Base-by-base conservation (phyloP, 306 rosid species). In the Medicago arabica region DNA sequence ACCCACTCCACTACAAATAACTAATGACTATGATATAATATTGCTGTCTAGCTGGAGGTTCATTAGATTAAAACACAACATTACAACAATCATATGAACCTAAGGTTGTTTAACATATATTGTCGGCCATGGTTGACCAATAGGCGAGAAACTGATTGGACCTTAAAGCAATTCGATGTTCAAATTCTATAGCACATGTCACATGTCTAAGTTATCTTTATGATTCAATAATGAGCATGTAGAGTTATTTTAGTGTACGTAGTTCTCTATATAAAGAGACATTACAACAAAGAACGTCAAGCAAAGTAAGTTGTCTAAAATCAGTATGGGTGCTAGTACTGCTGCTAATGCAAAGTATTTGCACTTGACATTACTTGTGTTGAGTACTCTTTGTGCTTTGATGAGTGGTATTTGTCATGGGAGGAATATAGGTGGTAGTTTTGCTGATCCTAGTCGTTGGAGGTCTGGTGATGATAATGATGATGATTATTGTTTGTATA, bases 71-170 rank as follows among this genome's bases (percentile, higher is more conserved):
- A 77, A 77, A 57, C n/a, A 41, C 66, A 73, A 44, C 61, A 69
- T 72, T 16, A 38, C 65, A 60, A 36, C 62, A 83, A 74, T 69
- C 41, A 70, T 60, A 73, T 8, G 69, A 54, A 66, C 44, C 54
- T 44, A 70, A 9, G 16, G 14, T 62, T 54, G 15, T 79, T 19
- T 70, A 77, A 39, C 71, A 71, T 74, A 70, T 78, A 61, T 8
- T 60, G 87, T 76, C 84, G 77, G 85, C 87, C 76, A 67, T 53
- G 87, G 85, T 83, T 86, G 84, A 81, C 72, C 74, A 68, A 57
- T 57, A 21, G 39, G 47, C 38, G 15, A 58, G 79, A 50, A 36
- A 80, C 7, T 80, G 3, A 55, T 72, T 73, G 75, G 74, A 74
- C 62, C 60, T 55, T 62, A 76, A 43, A 51, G 23, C 40, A 66